Evolutionary conservation across 805 yeast genomes (phyloP), one percentile per base, ranked within the genome.

Genomic region (Suhomyces tanzawaensis): DNA sequence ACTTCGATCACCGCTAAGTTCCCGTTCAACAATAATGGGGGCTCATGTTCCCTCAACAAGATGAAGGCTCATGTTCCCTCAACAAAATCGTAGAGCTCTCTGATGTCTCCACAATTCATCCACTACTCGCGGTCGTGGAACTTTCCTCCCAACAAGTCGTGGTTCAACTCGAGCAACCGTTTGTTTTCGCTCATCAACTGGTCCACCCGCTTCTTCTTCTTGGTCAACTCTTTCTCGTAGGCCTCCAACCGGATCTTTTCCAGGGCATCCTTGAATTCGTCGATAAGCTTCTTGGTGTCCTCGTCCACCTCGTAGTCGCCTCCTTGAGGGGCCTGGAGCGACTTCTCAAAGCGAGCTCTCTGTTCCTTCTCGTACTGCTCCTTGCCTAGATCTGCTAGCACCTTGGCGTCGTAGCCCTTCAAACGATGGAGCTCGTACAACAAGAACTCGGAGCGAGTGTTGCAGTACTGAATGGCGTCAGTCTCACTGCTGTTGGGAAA

Each of bases 91-190:
- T n/a, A n/a, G n/a, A n/a, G n/a, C n/a, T n/a, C n/a, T n/a, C n/a
- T n/a, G n/a, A n/a, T n/a, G n/a, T n/a, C n/a, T n/a, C n/a, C n/a
- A n/a, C n/a, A n/a, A n/a, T n/a, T n/a, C n/a, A n/a, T n/a, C n/a
- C n/a, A n/a, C n/a, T n/a, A n/a, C n/a, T n/a, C n/a, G n/a, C n/a
- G n/a, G n/a, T n/a, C n/a, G n/a, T n/a, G n/a, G n/a, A n/a, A n/a
- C n/a, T n/a, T n/a, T n/a, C n/a, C n/a, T n/a, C 23, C 12, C n/a
- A 35, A 21, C 29, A 62, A 42, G 17, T 51, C 54, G 30, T 59
- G 65, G 40, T 63, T 62, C 46, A 63, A 47, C 17, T 61, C 64
- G 34, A 63, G 48, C 17, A 63, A 41, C 29, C 53, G 41, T 40
- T 53, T 59, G 36, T 62, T 62, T 35, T 63, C 67, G 2, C 41